These are phyloP conservation scores for Leccinum broughii DNA, from an alignment of 768 basidiomycete species.

Conservation along the genomic window DNA sequence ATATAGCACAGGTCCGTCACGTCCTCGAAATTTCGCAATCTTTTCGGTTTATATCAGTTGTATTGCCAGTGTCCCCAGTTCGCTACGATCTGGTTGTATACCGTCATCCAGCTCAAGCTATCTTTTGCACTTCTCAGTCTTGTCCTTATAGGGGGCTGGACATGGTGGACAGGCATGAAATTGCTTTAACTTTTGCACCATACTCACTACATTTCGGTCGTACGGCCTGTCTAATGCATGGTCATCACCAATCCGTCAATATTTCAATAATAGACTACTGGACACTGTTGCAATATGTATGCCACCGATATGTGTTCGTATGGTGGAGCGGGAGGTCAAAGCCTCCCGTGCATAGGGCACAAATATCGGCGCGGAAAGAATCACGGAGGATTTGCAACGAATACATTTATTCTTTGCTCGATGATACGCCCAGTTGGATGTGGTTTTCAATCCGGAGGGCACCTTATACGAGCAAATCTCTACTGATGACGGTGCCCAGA, in stretches of 20 bases:
- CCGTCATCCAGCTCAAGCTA: constrained; percentile 68
- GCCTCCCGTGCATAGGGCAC: constrained; percentile 1
- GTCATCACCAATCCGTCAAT: background rate
- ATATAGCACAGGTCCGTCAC: constrained; percentile 67
- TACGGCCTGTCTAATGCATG: background rate
- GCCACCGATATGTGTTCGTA: constrained; percentile 6
- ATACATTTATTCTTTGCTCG: constrained; percentile 57
- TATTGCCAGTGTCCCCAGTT: constrained; percentile 66
- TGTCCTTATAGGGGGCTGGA: constrained; percentile 50
- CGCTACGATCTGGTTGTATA: constrained; percentile 77
- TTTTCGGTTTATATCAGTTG: constrained; percentile 3
- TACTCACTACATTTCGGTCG: background rate
- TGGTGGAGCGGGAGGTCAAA: background rate
- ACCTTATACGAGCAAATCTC: constrained; percentile 71
- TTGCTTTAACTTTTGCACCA: constrained; percentile 22
- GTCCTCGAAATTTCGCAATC: background rate
- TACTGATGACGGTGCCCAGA: background rate
- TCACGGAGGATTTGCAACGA: background rate
- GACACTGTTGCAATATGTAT: constrained; percentile 9
- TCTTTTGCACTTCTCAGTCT: constrained; percentile 61
- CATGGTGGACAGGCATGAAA: constrained; percentile 63
- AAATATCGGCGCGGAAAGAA: background rate
- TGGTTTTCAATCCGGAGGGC: constrained; percentile 61
- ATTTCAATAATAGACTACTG: background rate
- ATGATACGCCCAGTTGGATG: constrained; percentile 74